Evolutionary conservation across 345 rosid genomes (phyloP).

Genomic region (Heritiera fomes): DNA sequence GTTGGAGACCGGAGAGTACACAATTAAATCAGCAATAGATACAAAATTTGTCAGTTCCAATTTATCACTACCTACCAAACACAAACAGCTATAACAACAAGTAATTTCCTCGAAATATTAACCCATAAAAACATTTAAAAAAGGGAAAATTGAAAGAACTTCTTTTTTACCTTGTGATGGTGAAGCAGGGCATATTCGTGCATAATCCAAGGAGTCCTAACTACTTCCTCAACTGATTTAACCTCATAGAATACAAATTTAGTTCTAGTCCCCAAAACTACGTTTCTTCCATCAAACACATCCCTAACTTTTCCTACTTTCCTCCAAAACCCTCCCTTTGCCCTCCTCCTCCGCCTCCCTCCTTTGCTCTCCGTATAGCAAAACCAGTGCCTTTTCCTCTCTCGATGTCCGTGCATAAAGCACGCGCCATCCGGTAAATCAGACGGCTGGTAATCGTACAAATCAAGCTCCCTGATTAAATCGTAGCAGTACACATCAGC

Average conservation of each 20-base stretch:
- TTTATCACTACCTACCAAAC: conserved; percentile 6
- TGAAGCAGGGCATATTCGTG: conserved; percentile 47
- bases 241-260: conserved; percentile 44
- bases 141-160: background rate
- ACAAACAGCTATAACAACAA: background rate
- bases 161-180: conserved; percentile 37
- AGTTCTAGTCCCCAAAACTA: conserved; percentile 37
- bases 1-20: background rate
- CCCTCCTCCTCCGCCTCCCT: conserved; percentile 29
- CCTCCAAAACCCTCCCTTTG: conserved; percentile 50
- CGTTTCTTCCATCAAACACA: conserved; percentile 36
- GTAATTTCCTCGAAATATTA: background rate
- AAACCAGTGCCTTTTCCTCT: conserved; percentile 50
- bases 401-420: conserved; percentile 35
- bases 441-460: conserved; percentile 40
- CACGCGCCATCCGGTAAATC: conserved; percentile 42
- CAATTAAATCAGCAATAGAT: conserved; percentile 13
- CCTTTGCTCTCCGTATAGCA: conserved; percentile 35
- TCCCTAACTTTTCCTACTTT: conserved; percentile 36
- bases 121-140: background rate
- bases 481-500: conserved; percentile 24
- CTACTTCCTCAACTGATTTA: conserved; percentile 28
- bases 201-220: conserved; percentile 50
- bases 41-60: background rate
- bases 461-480: conserved; percentile 47